phyloP scores from a whole-genome alignment of 495 filamentous ascomycete species.

The Hapsidospora chrysogenum region DNA sequence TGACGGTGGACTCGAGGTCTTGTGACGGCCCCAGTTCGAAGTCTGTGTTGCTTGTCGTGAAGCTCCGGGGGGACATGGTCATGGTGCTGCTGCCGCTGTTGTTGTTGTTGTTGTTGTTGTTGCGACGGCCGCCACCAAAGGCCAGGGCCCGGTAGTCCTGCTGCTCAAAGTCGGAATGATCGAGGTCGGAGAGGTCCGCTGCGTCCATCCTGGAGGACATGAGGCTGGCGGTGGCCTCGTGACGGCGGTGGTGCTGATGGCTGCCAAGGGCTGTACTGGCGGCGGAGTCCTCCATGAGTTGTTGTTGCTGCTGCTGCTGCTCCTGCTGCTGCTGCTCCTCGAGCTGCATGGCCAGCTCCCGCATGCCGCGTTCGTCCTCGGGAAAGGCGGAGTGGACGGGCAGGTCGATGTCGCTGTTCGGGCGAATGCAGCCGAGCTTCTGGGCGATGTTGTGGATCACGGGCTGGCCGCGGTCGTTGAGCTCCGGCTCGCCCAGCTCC shows the following conservation, averaged over 20 bases:
- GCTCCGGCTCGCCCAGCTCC: slow-evolving; percentile 36
- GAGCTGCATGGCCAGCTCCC: slow-evolving; percentile 29
- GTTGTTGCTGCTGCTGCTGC: slow-evolving; percentile 11
- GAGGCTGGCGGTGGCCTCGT: slow-evolving; percentile 10
- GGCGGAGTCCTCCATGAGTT: no score
- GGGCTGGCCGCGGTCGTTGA: slow-evolving; percentile 38
- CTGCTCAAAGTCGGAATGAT: slow-evolving; percentile 34
- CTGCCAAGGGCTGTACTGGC: no score
- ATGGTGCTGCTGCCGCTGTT: slow-evolving; percentile 14
- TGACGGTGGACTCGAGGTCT: neutral
- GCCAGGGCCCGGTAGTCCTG: slow-evolving; percentile 25
- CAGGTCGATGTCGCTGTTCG: slow-evolving; percentile 35
- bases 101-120: slow-evolving; percentile 11
- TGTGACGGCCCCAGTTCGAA: no score
- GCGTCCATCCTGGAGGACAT: slow-evolving; percentile 21
- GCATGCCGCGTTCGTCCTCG: slow-evolving; percentile 32
- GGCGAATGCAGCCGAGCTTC: slow-evolving; percentile 39
- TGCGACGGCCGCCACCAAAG: no score
- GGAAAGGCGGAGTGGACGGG: slow-evolving; percentile 34
- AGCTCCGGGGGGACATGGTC: slow-evolving; percentile 29
- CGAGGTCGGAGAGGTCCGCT: slow-evolving; percentile 33
- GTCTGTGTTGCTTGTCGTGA: no score
- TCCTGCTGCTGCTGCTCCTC: slow-evolving; percentile 23
- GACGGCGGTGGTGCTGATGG: slow-evolving; percentile 14
- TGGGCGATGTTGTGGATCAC: slow-evolving; percentile 40